Conservation (phyloP, 2,329 filamentous ascomycete genomes). For the Aureobasidium subglaciale region DNA sequence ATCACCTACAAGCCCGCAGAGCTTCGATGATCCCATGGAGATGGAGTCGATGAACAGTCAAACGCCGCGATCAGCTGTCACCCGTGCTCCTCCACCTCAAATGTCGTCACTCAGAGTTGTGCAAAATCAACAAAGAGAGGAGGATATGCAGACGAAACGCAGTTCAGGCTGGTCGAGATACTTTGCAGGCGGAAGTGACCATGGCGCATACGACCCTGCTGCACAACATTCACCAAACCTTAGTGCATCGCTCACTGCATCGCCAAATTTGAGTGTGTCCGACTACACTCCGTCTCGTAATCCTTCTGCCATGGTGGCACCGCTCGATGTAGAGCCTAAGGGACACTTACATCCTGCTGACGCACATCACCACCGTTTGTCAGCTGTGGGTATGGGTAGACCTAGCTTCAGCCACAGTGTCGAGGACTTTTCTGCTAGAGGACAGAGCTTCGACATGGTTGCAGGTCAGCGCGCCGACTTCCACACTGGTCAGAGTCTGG, state of each 20-base stretch:
- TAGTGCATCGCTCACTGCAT: not conserved
- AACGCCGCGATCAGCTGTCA: constrained; percentile 10
- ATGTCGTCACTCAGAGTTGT: not conserved
- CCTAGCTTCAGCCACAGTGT: constrained; percentile 59
- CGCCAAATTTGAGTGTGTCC: constrained; percentile 28
- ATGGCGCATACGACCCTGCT: constrained; percentile 27
- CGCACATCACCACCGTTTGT: constrained; percentile 45
- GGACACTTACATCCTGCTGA: constrained; percentile 37
- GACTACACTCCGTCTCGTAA: constrained; percentile 35
- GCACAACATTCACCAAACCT: constrained; percentile 26
- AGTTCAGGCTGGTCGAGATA: constrained; percentile 47
- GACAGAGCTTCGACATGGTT: constrained; percentile 24
- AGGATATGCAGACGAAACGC: constrained; percentile 39
- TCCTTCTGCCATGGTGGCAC: constrained; percentile 56
- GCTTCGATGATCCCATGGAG: constrained; percentile 13
- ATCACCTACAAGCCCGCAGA: constrained; percentile 26
- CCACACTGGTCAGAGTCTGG: constrained; percentile 21
- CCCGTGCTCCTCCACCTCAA: constrained; percentile 31
- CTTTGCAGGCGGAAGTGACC: constrained; percentile 30
- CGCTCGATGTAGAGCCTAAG: constrained; percentile 51
- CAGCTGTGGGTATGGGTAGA: constrained; percentile 60
- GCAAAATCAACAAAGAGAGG: constrained; percentile 28
- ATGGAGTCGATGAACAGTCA: constrained; percentile 18
- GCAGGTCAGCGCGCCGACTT: constrained; percentile 24
- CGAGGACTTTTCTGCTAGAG: constrained; percentile 31